Base-by-base conservation (phyloP, 2,329 filamentous ascomycete species). In the Ophiosphaerella narmari region DNA sequence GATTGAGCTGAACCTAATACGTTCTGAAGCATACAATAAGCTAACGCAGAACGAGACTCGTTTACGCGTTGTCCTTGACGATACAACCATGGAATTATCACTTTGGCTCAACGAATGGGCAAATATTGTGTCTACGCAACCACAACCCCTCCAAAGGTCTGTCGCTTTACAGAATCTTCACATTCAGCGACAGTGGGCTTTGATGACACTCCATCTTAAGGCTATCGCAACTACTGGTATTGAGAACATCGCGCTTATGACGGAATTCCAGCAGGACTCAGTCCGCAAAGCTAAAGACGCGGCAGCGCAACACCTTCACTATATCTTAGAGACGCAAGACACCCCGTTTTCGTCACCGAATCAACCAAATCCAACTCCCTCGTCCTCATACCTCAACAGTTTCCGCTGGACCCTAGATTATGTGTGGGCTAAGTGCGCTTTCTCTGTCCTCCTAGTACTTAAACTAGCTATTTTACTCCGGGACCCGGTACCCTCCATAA, bases 351-450 rank as follows among this genome's bases (percentile, higher is more conserved):
- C 60, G 14, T 52, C 55, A 6, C 46, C 58, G 2, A 53, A 58
- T 5, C 37, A 52, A 5, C 60, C 60, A 5, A 77, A 38, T 6
- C 41, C 50, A 2, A 43, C 48, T 6, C 48, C 57, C 11, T 43
- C 54, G 1, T 48, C 50, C 4, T 54, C 60, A 2, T 84, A 84
- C 55, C 74, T 83, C 7, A 75, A 72, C 12, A 79, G 78, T 13
- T 75, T 83, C 31, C 76, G 75, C 26, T 83, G 78, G 55, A 80
- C 80, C 0, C 81, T 82, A 75, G 80, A 83, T 46, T 83, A 83
- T 50, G 80, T 83, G 16, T 83, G 81, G 80, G 81, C 80, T 0
- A 84, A 84, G 60, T 80, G 79, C 43, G 80, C 80, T 0, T 83
- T 83, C 52, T 82, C 79, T n/a, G 80, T 83, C 38, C 67, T 83